These are phyloP conservation scores for Colletotrichum sidae DNA, from an alignment of 2,329 filamentous ascomycete species.

Conservation along the genomic window DNA sequence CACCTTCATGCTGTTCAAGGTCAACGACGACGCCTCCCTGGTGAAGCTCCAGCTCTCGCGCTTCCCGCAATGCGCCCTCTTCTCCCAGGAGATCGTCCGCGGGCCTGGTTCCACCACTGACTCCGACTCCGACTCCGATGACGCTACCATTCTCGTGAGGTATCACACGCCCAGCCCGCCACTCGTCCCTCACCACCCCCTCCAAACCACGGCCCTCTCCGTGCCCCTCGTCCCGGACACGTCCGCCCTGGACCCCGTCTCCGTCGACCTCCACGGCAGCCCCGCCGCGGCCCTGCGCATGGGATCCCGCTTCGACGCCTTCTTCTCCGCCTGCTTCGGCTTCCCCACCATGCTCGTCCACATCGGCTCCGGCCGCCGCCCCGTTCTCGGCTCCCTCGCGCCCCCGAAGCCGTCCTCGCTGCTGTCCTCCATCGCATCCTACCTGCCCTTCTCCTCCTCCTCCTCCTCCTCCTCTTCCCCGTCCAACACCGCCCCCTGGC, in stretches of 20 bases:
- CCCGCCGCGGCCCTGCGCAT: constrained; percentile 71
- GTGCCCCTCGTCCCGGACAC: constrained; percentile 69
- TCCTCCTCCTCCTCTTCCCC: neutral
- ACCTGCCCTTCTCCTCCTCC: constrained; percentile 41
- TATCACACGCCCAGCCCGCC: constrained; percentile 54
- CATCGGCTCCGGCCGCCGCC: constrained; percentile 70
- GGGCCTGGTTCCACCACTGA: constrained; percentile 42
- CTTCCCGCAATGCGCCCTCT: constrained; percentile 72
- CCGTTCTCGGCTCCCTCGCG: constrained; percentile 71
- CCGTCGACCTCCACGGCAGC: constrained; percentile 71
- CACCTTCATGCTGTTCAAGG: constrained; percentile 75
- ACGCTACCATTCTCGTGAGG: constrained; percentile 53
- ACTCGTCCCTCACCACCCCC: constrained; percentile 51
- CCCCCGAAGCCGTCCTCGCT: constrained; percentile 22
- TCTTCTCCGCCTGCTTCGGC: constrained; percentile 77
- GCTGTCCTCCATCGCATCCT: constrained; percentile 43
- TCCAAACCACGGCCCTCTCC: constrained; percentile 55
- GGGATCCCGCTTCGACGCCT: constrained; percentile 68
- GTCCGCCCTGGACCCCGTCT: constrained; percentile 56
- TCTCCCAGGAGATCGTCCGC: constrained; percentile 66
- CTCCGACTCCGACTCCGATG: constrained; percentile 50
- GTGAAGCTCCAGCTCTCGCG: constrained; percentile 70
- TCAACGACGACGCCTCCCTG: constrained; percentile 54
- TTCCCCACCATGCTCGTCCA: constrained; percentile 72
- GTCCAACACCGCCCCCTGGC: constrained; percentile 52